phyloP scores from a whole-genome alignment of 2,329 filamentous ascomycete genomes.

The Fusarium redolens region DNA sequence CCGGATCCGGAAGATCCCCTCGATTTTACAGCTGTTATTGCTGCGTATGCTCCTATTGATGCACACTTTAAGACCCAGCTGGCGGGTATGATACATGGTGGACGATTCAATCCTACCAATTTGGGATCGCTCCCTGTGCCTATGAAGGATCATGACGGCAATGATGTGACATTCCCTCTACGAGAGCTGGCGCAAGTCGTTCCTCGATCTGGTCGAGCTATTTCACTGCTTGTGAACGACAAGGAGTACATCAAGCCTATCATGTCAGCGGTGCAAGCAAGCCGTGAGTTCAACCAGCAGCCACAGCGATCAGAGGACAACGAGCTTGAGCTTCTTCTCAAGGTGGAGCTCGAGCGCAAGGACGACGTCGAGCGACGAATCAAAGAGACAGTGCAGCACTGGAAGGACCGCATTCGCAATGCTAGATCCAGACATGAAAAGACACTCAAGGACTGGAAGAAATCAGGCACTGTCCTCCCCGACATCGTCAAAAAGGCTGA shows the following conservation, averaged over 20 bases:
- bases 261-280: constrained; percentile 65
- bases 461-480: constrained; percentile 55
- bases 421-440: constrained; percentile 61
- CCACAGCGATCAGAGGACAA: constrained; percentile 68
- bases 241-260: constrained; percentile 63
- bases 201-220: constrained; percentile 56
- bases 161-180: constrained; percentile 58
- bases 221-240: constrained; percentile 57
- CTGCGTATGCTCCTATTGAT: constrained; percentile 56
- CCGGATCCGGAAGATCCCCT: constrained; percentile 58
- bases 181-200: constrained; percentile 67
- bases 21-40: constrained; percentile 61
- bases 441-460: constrained; percentile 61
- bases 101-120: constrained; percentile 63
- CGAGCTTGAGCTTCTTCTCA: constrained; percentile 67
- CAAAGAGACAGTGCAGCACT: constrained; percentile 60
- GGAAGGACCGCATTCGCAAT: constrained; percentile 62
- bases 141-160: constrained; percentile 47
- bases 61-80: constrained; percentile 58
- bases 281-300: constrained; percentile 69
- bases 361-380: constrained; percentile 59
- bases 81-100: constrained; percentile 55
- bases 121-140: constrained; percentile 59
- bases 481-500: constrained; percentile 63
- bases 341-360: constrained; percentile 63